Base-by-base conservation (phyloP, 352 stramenopile species). In the Thraustochytrium sp. region DNA sequence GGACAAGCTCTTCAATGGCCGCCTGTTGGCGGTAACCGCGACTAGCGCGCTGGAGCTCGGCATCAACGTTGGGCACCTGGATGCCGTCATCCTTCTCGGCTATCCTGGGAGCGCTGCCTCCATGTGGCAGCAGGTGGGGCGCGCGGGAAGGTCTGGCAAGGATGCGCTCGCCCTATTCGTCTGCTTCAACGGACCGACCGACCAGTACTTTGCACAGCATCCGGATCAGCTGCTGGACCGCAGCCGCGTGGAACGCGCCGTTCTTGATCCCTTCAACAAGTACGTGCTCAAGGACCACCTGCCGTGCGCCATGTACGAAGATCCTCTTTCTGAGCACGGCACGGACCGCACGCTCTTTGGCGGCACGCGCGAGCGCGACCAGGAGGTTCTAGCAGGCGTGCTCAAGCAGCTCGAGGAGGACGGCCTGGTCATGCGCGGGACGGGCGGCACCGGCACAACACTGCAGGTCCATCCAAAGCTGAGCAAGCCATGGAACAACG, bases 31-130 rank as follows among this genome's bases (percentile, higher is more conserved):
- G 29, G 94, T 99, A 8, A 94, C 98, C 16, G 94, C 94, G 0
- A 99, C 96, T 5, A 97, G 94, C 84, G 96, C 97, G 2, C 90
- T 99, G 11, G 97, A 99, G 85, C 88, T 99, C 11, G 97, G 97
- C 21, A 96, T 99, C 63, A 95, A 98, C 83, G 90, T 98, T 23
- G 93, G 93, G 37, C 90, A 91, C 34, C 87, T 99, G 26, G 94
- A 99, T 86, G 92, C 96, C 23, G 98, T 96, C 3, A 89, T 99
- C 65, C 96, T 99, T 85, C 90, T 98, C 61, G 96, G 96, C 1
- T 95, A 97, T 62, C 96, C 96, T 13, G 91, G 91, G 1, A 97
- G 90, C 11, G 90, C 97, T 42, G 91, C 92, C 23, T 98, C 93
- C 37, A 87, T 99, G 65, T 96, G 97, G 90, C 97, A 99, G 86